Evolutionary conservation across 176 grass and related monocot species (phyloP).

Genomic region (Musa schizocarpa): DNA sequence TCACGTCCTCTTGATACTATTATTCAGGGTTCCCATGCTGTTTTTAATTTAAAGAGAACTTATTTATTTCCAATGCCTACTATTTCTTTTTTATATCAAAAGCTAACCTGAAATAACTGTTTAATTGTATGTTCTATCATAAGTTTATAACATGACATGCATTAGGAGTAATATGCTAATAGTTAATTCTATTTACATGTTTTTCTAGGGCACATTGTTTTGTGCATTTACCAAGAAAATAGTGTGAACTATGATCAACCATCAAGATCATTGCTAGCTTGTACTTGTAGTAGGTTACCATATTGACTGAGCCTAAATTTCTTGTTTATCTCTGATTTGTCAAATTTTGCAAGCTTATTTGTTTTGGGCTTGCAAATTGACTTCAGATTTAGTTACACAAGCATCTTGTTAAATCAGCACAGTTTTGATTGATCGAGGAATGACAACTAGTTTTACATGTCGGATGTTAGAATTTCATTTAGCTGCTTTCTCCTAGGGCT

Average conservation of each 20-base stretch:
- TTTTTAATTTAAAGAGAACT: not conserved
- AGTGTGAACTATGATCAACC: not conserved
- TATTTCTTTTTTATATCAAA: not conserved
- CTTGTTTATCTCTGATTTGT: not conserved
- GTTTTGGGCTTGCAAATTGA: not conserved
- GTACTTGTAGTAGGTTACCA: not conserved
- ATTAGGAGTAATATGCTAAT: not conserved
- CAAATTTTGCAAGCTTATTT: not conserved
- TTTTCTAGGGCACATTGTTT: not conserved
- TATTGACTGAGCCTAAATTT: not conserved
- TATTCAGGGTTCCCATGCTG: not conserved
- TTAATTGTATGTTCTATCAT: not conserved
- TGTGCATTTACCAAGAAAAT: not conserved
- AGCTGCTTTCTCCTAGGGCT: not conserved
- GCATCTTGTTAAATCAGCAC: not conserved
- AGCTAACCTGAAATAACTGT: not conserved
- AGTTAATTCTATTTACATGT: not conserved
- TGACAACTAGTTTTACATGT: too few relatives aligned
- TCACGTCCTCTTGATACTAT: not conserved
- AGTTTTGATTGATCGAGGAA: not conserved
- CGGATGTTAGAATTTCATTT: not conserved
- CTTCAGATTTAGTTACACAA: not conserved
- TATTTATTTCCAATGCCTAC: not conserved
- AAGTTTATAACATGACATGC: not conserved
- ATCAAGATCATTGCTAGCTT: not conserved